Percentiles rank a stretch among this genome's conserved stretches.
phyloP scores from a whole-genome alignment of 257 asterid genomes.

The Datura wrightii region DNA sequence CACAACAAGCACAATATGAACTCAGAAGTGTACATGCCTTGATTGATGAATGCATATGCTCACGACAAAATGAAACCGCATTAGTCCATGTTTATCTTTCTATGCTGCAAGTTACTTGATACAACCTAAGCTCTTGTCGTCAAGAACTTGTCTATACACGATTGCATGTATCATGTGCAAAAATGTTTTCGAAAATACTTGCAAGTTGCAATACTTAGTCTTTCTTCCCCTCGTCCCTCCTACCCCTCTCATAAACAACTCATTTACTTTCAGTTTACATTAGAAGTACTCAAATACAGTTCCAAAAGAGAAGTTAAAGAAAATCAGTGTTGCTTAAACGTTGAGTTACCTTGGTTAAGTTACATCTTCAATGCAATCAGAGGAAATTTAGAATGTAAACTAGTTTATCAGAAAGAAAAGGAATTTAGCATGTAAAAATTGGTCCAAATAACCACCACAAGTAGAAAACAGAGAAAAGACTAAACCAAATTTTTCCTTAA shows the following conservation, averaged over 20 bases:
- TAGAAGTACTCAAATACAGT: neutral
- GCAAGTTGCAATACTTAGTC: neutral
- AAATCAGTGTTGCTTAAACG: neutral
- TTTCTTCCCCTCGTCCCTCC: neutral
- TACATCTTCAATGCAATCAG: neutral
- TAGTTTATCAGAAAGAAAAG: neutral
- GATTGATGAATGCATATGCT: neutral
- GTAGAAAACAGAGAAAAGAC: constrained; percentile 8
- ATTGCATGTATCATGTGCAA: neutral
- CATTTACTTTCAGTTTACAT: neutral
- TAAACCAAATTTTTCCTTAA: neutral
- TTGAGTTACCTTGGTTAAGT: constrained; percentile 9
- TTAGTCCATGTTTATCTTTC: neutral
- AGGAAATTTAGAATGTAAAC: neutral
- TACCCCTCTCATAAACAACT: constrained; percentile 2
- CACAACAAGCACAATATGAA: neutral
- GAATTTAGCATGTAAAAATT: constrained; percentile 10
- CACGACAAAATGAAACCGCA: neutral
- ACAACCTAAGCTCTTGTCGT: constrained; percentile 9
- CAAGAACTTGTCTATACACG: neutral
- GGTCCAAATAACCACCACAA: neutral
- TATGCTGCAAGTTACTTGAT: neutral
- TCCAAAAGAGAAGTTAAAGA: neutral
- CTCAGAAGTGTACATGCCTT: neutral
- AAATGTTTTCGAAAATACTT: neutral